Conservation (phyloP, 1,284 basidiomycete genomes). For the Austroboletus rostrupii region DNA sequence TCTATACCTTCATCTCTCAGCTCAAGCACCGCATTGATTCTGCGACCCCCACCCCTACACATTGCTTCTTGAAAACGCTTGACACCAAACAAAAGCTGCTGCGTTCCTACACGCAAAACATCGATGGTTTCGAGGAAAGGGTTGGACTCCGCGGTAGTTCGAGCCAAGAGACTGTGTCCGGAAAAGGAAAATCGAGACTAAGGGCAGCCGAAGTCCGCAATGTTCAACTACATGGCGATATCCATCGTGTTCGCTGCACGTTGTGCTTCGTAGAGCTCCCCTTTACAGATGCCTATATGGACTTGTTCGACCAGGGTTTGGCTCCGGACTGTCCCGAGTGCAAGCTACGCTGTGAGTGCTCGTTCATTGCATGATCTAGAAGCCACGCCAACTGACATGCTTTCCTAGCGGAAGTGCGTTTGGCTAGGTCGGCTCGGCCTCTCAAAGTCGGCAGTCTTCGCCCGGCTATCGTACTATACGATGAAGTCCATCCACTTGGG, state of each 20-base stretch:
- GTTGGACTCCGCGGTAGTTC: conserved; percentile 71
- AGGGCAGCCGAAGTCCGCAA: conserved; percentile 71
- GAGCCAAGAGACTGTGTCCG: conserved; percentile 46
- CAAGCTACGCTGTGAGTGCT: conserved; percentile 61
- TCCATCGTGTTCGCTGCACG: conserved; percentile 82
- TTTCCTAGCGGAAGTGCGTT: conserved; percentile 63
- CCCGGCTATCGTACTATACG: conserved; percentile 87
- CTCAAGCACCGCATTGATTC: conserved; percentile 79
- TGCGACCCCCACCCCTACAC: conserved; percentile 82
- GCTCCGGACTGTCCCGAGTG: conserved; percentile 86
- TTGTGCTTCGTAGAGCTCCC: conserved; percentile 75
- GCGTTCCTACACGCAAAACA: conserved; percentile 93
- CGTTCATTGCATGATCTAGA: not conserved
- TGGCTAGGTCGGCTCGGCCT: conserved; percentile 77
- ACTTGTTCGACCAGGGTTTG: conserved; percentile 60
- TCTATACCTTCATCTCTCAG: conserved; percentile 92
- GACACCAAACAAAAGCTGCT: conserved; percentile 82
- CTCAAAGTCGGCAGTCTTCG: conserved; percentile 76
- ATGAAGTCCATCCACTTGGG: conserved; percentile 83
- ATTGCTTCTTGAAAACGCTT: conserved; percentile 83
- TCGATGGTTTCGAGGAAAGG: conserved; percentile 86
- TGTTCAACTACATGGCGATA: conserved; percentile 89
- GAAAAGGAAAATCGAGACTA: conserved; percentile 63
- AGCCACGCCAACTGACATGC: not conserved
- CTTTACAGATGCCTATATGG: conserved; percentile 59